Percentiles rank a stretch among this genome's conserved stretches.
These are phyloP conservation scores for Dittrichia graveolens DNA, from an alignment of 129 eudicot genomes.

Conservation along the genomic window DNA sequence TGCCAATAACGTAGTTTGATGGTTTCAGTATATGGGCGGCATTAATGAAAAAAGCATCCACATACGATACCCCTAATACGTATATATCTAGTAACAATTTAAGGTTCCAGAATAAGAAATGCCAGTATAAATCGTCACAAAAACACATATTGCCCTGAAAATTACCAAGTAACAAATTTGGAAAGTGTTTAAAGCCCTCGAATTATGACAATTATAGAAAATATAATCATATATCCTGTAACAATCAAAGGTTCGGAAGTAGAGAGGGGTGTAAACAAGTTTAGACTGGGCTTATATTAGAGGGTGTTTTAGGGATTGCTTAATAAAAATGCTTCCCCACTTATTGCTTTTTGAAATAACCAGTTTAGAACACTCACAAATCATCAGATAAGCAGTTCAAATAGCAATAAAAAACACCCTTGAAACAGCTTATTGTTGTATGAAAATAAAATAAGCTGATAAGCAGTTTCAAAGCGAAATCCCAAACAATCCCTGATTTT, in stretches of 20 bases:
- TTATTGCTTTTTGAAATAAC: too few relatives aligned
- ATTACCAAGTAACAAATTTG: constrained; percentile 4
- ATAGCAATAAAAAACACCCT: neutral
- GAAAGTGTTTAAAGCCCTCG: neutral
- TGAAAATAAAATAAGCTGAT: neutral
- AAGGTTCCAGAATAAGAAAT: too few relatives aligned
- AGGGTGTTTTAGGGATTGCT: too few relatives aligned
- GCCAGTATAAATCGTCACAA: too few relatives aligned
- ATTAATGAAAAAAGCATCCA: neutral
- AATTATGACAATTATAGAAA: neutral
- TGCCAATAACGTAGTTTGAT: neutral
- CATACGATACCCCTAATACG: neutral
- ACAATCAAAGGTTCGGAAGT: too few relatives aligned
- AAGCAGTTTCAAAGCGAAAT: neutral
- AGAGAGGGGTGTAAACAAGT: too few relatives aligned
- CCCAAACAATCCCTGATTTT: neutral
- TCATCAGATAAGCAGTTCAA: neutral
- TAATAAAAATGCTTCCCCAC: too few relatives aligned
- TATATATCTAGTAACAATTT: too few relatives aligned
- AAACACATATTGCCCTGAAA: too few relatives aligned
- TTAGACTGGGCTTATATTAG: too few relatives aligned
- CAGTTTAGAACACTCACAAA: too few relatives aligned
- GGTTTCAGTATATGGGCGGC: neutral
- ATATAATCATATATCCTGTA: neutral
- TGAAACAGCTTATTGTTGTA: neutral